Percentiles rank a stretch among this genome's conserved stretches.
Conservation (phyloP, 164 flowering plant species). For the Vitis labrusca region DNA sequence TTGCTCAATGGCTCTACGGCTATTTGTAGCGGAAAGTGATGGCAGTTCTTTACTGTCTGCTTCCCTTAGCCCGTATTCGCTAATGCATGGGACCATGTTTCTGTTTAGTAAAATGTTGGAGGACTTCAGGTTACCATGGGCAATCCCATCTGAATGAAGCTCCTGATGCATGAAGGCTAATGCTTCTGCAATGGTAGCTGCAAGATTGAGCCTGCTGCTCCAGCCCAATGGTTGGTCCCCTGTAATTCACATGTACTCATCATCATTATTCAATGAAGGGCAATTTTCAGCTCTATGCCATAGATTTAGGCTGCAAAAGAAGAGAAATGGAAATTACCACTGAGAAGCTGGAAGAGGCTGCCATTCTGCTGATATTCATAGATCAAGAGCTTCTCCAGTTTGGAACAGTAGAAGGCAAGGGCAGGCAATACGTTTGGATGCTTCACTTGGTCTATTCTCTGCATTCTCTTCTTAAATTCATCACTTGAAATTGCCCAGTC, state of each 20-base stretch:
- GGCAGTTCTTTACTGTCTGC: not conserved
- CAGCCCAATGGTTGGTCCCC: slow-evolving; percentile 36
- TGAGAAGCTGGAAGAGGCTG: slow-evolving; percentile 38
- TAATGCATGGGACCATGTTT: slow-evolving; percentile 45
- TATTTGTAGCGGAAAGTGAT: not conserved
- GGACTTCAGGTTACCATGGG: slow-evolving; percentile 55
- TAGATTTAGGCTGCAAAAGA: too few species aligned
- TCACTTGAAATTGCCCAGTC: slow-evolving; percentile 51
- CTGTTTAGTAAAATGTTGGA: slow-evolving; percentile 41
- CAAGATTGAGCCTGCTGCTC: slow-evolving; percentile 35
- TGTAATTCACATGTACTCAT: slow-evolving; percentile 10
- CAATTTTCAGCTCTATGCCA: too few species aligned
- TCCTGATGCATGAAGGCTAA: slow-evolving; percentile 46
- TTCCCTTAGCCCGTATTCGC: slow-evolving; percentile 44
- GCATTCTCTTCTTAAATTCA: slow-evolving; percentile 57
- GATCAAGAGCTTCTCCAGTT: slow-evolving; percentile 48
- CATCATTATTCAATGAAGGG: too few species aligned
- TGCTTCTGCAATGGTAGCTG: slow-evolving; percentile 33
- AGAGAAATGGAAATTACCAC: slow-evolving; percentile 24
- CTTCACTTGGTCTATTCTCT: slow-evolving; percentile 42
- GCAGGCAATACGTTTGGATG: slow-evolving; percentile 60
- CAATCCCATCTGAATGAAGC: slow-evolving; percentile 23
- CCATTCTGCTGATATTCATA: slow-evolving; percentile 51
- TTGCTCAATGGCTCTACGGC: slow-evolving; percentile 2
- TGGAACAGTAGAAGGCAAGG: slow-evolving; percentile 46